Conservation (phyloP, 768 basidiomycete species). For the Trametes cingulata region DNA sequence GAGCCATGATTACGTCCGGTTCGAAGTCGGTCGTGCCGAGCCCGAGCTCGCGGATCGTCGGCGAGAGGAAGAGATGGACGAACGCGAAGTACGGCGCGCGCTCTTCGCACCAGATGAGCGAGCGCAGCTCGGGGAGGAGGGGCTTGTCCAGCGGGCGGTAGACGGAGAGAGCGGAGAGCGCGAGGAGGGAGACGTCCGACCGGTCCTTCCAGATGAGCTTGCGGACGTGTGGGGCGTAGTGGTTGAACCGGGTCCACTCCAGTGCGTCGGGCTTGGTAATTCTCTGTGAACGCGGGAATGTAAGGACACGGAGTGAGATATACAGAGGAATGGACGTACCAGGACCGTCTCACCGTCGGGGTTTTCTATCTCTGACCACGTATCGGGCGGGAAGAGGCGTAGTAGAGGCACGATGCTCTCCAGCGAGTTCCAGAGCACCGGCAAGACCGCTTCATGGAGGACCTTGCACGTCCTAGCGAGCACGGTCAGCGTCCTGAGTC, state of each 20-base stretch:
- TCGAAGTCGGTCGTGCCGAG: not conserved
- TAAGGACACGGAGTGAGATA: not conserved
- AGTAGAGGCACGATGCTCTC: not conserved
- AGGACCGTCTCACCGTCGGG: not conserved
- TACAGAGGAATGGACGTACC: not conserved
- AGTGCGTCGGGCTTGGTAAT: not conserved
- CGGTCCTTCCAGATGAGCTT: not conserved
- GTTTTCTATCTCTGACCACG: not conserved
- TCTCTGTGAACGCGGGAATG: not conserved
- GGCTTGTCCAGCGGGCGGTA: not conserved
- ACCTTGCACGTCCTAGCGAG: not conserved
- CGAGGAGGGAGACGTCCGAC: not conserved
- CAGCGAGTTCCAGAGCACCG: not conserved
- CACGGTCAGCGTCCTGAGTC: not conserved
- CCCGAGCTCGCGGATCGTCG: not conserved
- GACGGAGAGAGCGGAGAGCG: not conserved
- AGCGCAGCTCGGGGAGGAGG: not conserved
- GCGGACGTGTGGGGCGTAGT: constrained; percentile 5
- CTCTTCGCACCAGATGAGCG: constrained; percentile 1
- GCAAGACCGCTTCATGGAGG: not conserved
- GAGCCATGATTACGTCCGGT: not conserved
- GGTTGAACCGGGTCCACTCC: constrained; percentile 6
- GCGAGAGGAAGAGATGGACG: constrained; percentile 1
- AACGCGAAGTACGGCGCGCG: not conserved
- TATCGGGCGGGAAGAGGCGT: not conserved